phyloP scores from a whole-genome alignment of 2,329 filamentous ascomycete species.

The Emmonsiellopsis sp. region DNA sequence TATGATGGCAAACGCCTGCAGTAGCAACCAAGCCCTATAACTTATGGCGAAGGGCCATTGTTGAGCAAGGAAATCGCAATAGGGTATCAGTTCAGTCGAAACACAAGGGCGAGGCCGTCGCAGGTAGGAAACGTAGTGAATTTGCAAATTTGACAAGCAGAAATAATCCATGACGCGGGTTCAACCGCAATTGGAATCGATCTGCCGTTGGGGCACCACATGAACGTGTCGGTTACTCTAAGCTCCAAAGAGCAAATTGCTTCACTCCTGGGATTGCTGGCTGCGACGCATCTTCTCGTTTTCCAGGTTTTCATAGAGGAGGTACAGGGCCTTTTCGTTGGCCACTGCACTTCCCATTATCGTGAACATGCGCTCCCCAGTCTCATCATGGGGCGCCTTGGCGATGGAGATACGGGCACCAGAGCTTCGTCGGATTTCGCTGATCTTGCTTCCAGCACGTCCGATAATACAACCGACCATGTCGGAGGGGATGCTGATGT shows the following conservation, averaged over 20 bases:
- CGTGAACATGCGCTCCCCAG: slow-evolving; percentile 98
- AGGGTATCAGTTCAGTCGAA: not conserved
- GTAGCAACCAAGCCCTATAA: not conserved
- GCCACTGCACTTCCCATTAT: slow-evolving; percentile 92
- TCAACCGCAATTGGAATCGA: not conserved
- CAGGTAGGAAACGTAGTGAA: not conserved
- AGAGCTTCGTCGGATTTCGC: slow-evolving; percentile 94
- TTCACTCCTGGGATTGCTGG: slow-evolving; percentile 56
- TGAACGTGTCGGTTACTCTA: not conserved
- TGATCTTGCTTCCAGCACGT: slow-evolving; percentile 90
- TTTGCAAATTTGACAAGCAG: not conserved
- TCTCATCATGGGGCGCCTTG: slow-evolving; percentile 93
- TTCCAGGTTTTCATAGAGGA: slow-evolving; percentile 97
- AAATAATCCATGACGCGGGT: not conserved
- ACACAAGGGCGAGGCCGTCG: not conserved
- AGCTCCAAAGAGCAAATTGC: not conserved
- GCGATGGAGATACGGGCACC: slow-evolving; percentile 96
- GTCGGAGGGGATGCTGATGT: slow-evolving; percentile 98
- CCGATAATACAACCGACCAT: slow-evolving; percentile 99
- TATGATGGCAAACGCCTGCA: not conserved
- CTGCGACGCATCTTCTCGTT: slow-evolving; percentile 98
- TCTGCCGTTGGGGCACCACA: not conserved
- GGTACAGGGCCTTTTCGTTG: slow-evolving; percentile 91
- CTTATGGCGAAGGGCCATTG: not conserved
- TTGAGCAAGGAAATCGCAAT: not conserved